These are phyloP conservation scores for Suillus occidentalis DNA, from an alignment of 768 basidiomycete genomes.

Conservation along the genomic window DNA sequence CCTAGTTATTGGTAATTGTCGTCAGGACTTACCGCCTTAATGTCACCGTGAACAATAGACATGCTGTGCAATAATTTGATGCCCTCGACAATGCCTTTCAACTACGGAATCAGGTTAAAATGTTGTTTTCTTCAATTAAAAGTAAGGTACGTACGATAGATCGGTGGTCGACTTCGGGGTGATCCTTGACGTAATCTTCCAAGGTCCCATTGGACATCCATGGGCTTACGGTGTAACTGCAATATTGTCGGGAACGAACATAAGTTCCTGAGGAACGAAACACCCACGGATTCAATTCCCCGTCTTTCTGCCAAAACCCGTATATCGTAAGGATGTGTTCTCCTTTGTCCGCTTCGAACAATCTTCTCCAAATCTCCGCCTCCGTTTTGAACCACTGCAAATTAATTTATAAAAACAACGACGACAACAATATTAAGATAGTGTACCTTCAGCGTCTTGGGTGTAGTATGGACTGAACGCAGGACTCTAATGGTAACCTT, in stretches of 20 bases:
- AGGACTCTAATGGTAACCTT: conserved; percentile 59
- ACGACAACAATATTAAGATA: background rate
- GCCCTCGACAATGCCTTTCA: conserved; percentile 46
- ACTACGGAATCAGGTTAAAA: conserved; percentile 30
- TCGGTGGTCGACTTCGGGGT: conserved; percentile 43
- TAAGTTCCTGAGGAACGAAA: background rate
- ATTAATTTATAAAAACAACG: background rate
- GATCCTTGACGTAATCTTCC: conserved; percentile 43
- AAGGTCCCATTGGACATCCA: conserved; percentile 56
- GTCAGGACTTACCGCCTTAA: conserved; percentile 43
- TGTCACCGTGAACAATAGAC: conserved; percentile 58
- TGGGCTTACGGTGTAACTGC: conserved; percentile 57
- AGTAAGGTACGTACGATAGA: conserved; percentile 34
- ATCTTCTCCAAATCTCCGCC: conserved; percentile 52
- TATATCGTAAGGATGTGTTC: conserved; percentile 56
- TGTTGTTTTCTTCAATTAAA: background rate
- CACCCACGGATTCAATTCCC: conserved; percentile 49
- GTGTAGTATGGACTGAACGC: conserved; percentile 49
- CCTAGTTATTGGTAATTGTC: background rate
- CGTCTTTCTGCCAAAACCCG: conserved; percentile 54
- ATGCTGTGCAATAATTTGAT: conserved; percentile 50
- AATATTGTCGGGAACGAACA: conserved; percentile 8
- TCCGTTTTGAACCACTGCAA: conserved; percentile 51
- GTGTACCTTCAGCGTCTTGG: conserved; percentile 42
- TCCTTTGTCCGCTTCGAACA: conserved; percentile 55